phyloP scores from a whole-genome alignment of 306 rosid genomes.

The Astragalus glycyphyllos region DNA sequence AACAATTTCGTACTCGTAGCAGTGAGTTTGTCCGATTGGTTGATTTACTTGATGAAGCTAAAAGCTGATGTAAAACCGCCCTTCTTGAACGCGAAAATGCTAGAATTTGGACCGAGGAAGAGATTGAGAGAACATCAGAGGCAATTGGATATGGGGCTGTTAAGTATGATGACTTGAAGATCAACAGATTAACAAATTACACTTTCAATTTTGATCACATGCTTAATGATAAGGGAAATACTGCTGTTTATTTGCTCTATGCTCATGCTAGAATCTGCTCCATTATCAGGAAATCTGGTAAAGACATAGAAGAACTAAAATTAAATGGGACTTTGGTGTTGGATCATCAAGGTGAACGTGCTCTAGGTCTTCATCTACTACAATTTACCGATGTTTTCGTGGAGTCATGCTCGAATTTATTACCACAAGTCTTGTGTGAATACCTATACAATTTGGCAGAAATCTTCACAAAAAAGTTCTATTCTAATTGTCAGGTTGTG shows the following conservation, averaged over 20 bases:
- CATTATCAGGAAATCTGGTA: constrained; percentile 87
- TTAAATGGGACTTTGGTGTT: constrained; percentile 58
- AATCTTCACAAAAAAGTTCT: constrained; percentile 70
- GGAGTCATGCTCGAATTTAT: constrained; percentile 79
- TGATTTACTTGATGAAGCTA: too few relatives aligned
- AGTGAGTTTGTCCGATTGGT: too few relatives aligned
- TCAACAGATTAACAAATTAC: constrained; percentile 58
- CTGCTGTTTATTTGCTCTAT: constrained; percentile 76
- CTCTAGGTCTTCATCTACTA: constrained; percentile 78
- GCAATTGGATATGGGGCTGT: too few relatives aligned
- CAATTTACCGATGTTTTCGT: constrained; percentile 89
- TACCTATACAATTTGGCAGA: constrained; percentile 69
- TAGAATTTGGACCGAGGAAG: too few relatives aligned
- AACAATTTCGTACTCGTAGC: too few relatives aligned
- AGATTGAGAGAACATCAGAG: too few relatives aligned
- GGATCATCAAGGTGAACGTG: constrained; percentile 80
- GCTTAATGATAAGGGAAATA: constrained; percentile 69
- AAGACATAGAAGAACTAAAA: constrained; percentile 80
- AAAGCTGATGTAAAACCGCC: too few relatives aligned
- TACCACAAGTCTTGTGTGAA: constrained; percentile 60
- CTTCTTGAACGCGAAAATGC: too few relatives aligned
- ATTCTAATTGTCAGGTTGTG: constrained; percentile 86
- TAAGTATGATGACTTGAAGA: constrained; percentile 96
- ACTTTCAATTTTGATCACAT: constrained; percentile 18
- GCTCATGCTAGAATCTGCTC: constrained; percentile 90